Percentiles rank a stretch among this genome's conserved stretches.
Conservation (phyloP, 441 rosid species). For the Euphorbia corollata region DNA sequence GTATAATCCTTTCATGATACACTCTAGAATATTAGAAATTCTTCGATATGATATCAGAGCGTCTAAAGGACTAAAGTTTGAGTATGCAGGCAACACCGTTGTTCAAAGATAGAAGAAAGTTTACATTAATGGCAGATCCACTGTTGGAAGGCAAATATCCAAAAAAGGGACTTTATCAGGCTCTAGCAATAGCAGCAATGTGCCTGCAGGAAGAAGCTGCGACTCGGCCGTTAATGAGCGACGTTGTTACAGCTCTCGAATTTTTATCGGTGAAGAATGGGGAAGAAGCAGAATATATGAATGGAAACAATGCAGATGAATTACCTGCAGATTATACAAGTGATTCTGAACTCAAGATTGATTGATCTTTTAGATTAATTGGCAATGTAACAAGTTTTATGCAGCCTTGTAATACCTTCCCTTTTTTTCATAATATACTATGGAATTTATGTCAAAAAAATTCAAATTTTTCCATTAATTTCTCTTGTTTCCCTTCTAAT, state of each 20-base stretch:
- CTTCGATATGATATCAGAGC: neutral
- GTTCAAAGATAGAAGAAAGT: slow-evolving; percentile 69
- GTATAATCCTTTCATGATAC: slow-evolving; percentile 7
- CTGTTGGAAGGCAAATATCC: slow-evolving; percentile 62
- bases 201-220: slow-evolving; percentile 88
- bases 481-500: neutral
- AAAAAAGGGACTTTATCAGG: slow-evolving; percentile 68
- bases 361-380: neutral
- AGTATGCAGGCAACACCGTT: slow-evolving; percentile 72
- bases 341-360: slow-evolving; percentile 7
- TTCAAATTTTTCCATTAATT: neutral
- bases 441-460: neutral
- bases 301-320: slow-evolving; percentile 6
- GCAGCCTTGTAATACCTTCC: neutral
- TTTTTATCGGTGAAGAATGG: slow-evolving; percentile 40
- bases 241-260: slow-evolving; percentile 86
- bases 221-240: slow-evolving; percentile 72
- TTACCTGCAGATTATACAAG: slow-evolving; percentile 14
- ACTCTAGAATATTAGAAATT: neutral
- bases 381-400: neutral
- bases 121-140: slow-evolving; percentile 74
- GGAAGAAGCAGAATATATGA: slow-evolving; percentile 16
- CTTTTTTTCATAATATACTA: neutral
- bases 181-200: slow-evolving; percentile 93
- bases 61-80: neutral